These are phyloP conservation scores for Lathyrus tuberosus DNA, from an alignment of 306 rosid genomes.

Conservation along the genomic window DNA sequence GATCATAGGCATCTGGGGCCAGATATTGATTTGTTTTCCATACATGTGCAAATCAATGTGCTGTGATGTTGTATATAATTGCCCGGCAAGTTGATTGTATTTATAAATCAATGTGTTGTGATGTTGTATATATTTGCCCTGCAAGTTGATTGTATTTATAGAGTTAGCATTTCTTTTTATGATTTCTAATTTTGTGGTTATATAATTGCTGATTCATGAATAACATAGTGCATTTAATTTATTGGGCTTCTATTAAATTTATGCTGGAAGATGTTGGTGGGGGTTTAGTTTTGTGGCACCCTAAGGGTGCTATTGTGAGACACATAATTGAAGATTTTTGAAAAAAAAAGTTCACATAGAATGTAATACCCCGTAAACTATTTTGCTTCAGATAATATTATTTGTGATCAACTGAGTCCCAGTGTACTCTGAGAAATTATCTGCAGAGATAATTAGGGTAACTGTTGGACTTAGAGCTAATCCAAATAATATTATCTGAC, in stretches of 20 bases:
- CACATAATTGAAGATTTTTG: constrained; percentile 87
- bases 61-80: too few relatives aligned
- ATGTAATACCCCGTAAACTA: too few relatives aligned
- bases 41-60: constrained; percentile 63
- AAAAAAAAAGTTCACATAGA: constrained; percentile 78
- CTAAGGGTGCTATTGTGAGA: constrained; percentile 94
- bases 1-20: constrained; percentile 97
- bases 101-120: too few relatives aligned
- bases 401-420: too few relatives aligned
- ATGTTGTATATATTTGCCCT: too few relatives aligned
- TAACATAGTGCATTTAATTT: constrained; percentile 32
- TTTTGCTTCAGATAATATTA: too few relatives aligned
- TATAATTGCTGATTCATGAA: too few relatives aligned
- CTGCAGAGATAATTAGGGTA: too few relatives aligned
- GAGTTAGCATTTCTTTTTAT: constrained; percentile 12
- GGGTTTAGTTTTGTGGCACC: constrained; percentile 98
- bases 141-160: constrained; percentile 28
- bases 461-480: too few relatives aligned
- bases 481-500: too few relatives aligned
- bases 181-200: constrained; percentile 27
- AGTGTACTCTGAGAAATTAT: too few relatives aligned
- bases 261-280: constrained; percentile 94
- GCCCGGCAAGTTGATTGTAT: constrained; percentile 26
- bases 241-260: constrained; percentile 39
- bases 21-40: constrained; percentile 93